Percentiles rank a stretch among this genome's conserved stretches.
Evolutionary conservation across 164 flowering plant species (phyloP).

Genomic region (Magnolia officinalis): DNA sequence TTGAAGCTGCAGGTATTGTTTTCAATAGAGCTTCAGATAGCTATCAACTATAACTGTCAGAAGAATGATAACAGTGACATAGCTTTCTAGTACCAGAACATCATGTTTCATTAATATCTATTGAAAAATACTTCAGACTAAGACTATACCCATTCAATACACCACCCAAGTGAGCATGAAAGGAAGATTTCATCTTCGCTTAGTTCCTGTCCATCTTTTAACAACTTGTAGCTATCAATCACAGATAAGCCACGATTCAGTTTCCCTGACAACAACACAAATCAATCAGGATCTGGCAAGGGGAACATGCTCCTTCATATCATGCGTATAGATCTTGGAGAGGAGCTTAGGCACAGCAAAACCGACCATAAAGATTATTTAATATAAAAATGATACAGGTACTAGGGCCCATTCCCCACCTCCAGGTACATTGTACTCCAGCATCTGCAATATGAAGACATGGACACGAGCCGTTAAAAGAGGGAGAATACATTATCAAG

Average conservation of each 20-base stretch:
- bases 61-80: slow-evolving; percentile 4
- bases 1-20: slow-evolving; percentile 64
- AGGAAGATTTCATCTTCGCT: slow-evolving; percentile 71
- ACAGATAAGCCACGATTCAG: slow-evolving; percentile 91
- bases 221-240: slow-evolving; percentile 71
- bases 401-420: slow-evolving; percentile 41
- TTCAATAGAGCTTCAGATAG: slow-evolving; percentile 7
- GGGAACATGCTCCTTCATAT: not conserved
- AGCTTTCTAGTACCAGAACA: not conserved
- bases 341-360: too few species aligned
- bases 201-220: slow-evolving; percentile 68
- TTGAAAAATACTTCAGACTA: not conserved
- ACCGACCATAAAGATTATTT: slow-evolving; percentile 1
- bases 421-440: slow-evolving; percentile 96
- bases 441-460: slow-evolving; percentile 56
- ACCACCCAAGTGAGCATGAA: slow-evolving; percentile 83
- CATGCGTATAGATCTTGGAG: not conserved
- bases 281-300: not conserved
- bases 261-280: slow-evolving; percentile 53
- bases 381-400: slow-evolving; percentile 1
- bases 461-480: not conserved
- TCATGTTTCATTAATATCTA: not conserved
- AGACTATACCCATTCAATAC: slow-evolving; percentile 85
- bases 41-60: not conserved
- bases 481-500: slow-evolving; percentile 7